A percentile compares a stretch with the other conserved stretches of the same genome.
Evolutionary conservation across 2,329 filamentous ascomycete genomes (phyloP).

Genomic region (Cercospora citrullina): DNA sequence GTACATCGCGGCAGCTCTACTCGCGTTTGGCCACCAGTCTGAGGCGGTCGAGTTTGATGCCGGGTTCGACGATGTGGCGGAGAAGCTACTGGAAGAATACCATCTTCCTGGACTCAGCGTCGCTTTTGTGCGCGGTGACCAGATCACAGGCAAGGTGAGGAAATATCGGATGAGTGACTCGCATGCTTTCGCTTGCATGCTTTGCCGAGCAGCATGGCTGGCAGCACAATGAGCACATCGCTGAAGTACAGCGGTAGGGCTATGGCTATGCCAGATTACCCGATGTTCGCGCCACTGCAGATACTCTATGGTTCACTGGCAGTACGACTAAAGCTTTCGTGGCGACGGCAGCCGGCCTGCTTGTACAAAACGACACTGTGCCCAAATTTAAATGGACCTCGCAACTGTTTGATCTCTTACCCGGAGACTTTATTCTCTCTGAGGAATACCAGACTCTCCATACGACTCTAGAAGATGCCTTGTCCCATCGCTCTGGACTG

Average conservation of each 20-base stretch:
- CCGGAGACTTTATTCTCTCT: slow-evolving; percentile 35
- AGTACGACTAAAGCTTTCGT: slow-evolving; percentile 35
- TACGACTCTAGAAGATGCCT: slow-evolving; percentile 38
- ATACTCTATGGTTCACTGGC: slow-evolving; percentile 32
- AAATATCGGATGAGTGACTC: not conserved
- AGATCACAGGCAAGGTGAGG: slow-evolving; percentile 1
- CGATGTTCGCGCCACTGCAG: slow-evolving; percentile 19
- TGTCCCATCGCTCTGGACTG: slow-evolving; percentile 39
- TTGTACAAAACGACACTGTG: slow-evolving; percentile 18
- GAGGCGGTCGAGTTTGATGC: not conserved
- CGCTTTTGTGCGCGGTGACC: not conserved
- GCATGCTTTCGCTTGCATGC: not conserved
- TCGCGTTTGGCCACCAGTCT: not conserved
- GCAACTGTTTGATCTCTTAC: slow-evolving; percentile 37
- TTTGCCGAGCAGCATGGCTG: not conserved
- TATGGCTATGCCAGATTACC: slow-evolving; percentile 21
- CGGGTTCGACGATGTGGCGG: slow-evolving; percentile 10
- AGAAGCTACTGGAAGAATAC: not conserved
- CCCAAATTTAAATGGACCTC: slow-evolving; percentile 35
- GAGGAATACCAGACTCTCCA: slow-evolving; percentile 32
- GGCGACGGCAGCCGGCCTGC: slow-evolving; percentile 24
- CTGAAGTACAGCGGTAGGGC: slow-evolving; percentile 4
- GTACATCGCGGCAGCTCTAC: not conserved
- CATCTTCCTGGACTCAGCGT: slow-evolving; percentile 19
- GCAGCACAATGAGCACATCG: not conserved